Evolutionary conservation across 257 asterid species (phyloP), one percentile per base, ranked within the genome.

Genomic region (Solanum neorickii): DNA sequence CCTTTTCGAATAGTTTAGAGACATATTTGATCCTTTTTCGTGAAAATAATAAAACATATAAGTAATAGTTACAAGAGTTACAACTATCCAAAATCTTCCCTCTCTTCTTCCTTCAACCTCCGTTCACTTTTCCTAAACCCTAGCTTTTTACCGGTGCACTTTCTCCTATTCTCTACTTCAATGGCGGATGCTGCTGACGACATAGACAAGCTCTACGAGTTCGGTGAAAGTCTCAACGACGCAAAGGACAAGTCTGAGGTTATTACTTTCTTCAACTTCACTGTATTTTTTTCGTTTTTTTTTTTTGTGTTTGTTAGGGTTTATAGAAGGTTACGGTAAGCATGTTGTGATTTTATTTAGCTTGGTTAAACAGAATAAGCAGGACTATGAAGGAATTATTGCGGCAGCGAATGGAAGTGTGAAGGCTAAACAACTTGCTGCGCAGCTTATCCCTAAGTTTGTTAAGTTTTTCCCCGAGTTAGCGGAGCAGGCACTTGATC

Each of bases 361-460:
- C 9, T 42, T 25, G 41, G 20, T 69, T 21, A 74, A 90, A 90
- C 93, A 97, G 99, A 88, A 92, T 89, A 86, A 86, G 91, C 87
- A 89, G 91, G 97, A 97, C 52, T 97, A 97, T 73, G 98, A 97
- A 90, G 94, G 95, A 44, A 94, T 97, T 87, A 90, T 95, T 41
- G 96, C 95, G 68, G 98, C 98, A 20, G 98, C 98, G 0, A 92
- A 91, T 78, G 99, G 98, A 60, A 93, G 95, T 42, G 98, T 93
- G 77, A 95, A 95, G 93, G 95, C 98, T n/a, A 97, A 94, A 92
- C 99, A 97, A 82, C 85, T 97, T 93, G 92, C 99, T 16, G 98
- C 99, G 27, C 98, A 94, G 91, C 92, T 97, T 88, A 97, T 97
- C 68, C 99, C 98, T 0, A 97, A 93, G 95, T 97, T 93, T 83